These are phyloP conservation scores for Thielaviopsis ethacetica DNA, from an alignment of 2,329 filamentous ascomycete genomes.

Conservation along the genomic window DNA sequence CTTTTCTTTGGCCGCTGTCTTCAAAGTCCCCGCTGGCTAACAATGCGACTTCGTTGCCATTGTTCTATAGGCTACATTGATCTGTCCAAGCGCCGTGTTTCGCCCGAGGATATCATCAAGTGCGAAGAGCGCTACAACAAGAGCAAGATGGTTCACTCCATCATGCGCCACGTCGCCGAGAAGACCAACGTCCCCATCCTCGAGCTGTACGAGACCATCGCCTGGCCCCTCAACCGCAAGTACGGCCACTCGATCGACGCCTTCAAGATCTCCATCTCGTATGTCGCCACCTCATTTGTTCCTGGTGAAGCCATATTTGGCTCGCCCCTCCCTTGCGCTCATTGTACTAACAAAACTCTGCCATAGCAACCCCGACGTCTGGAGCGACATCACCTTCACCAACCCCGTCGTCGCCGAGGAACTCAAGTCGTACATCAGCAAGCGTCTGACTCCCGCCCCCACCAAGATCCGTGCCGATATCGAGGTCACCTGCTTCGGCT, in stretches of 20 bases:
- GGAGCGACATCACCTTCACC: constrained; percentile 83
- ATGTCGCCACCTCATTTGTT: constrained; percentile 19
- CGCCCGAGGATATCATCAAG: constrained; percentile 92
- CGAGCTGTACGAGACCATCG: constrained; percentile 82
- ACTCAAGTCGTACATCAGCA: constrained; percentile 87
- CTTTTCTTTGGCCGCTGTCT: not conserved
- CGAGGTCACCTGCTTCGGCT: constrained; percentile 87
- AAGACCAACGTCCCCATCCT: constrained; percentile 93
- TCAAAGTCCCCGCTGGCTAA: not conserved
- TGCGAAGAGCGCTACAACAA: constrained; percentile 99
- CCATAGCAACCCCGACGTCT: constrained; percentile 75
- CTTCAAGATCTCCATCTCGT: constrained; percentile 98
- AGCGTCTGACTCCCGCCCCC: constrained; percentile 92
- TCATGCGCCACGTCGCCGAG: constrained; percentile 97
- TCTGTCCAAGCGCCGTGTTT: constrained; percentile 94
- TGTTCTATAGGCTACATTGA: constrained; percentile 64
- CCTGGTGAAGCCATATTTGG: not conserved
- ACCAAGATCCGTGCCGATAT: constrained; percentile 97
- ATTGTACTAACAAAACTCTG: not conserved
- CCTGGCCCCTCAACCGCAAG: constrained; percentile 95
- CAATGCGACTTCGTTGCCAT: not conserved
- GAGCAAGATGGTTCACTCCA: constrained; percentile 97
- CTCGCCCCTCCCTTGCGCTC: not conserved
- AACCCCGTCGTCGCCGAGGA: constrained; percentile 75
- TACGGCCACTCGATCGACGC: constrained; percentile 94